These are phyloP conservation scores for Lentithecium fluviatile DNA, from an alignment of 495 filamentous ascomycete species.

Conservation along the genomic window DNA sequence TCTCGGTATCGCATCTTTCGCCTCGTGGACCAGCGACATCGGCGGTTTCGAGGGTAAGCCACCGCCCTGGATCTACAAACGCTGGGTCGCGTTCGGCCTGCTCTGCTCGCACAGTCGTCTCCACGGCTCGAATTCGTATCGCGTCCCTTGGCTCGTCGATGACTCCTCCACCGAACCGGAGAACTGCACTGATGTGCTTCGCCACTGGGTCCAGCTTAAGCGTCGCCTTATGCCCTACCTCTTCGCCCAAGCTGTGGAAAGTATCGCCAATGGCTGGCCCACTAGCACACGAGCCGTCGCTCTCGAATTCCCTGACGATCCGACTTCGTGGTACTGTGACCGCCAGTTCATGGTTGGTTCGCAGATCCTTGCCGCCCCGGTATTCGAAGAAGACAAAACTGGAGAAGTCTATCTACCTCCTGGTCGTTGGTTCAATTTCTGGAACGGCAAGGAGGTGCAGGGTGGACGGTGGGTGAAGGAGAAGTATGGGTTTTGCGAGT, in stretches of 20 bases:
- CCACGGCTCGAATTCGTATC: conserved; percentile 65
- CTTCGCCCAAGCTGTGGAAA: conserved; percentile 35
- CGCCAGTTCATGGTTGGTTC: conserved; percentile 40
- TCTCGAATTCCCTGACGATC: conserved; percentile 41
- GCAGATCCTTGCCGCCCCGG: conserved; percentile 36
- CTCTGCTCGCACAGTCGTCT: conserved; percentile 66
- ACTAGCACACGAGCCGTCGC: conserved; percentile 37
- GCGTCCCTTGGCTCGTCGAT: conserved; percentile 71
- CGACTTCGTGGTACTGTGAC: conserved; percentile 36
- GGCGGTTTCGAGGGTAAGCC: conserved; percentile 72
- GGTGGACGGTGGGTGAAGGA: conserved; percentile 36
- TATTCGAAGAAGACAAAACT: conserved; percentile 37
- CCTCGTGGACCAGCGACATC: conserved; percentile 71
- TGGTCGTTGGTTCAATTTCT: conserved; percentile 76
- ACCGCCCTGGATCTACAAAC: conserved; percentile 68
- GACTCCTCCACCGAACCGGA: conserved; percentile 38
- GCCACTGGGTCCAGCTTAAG: conserved; percentile 36
- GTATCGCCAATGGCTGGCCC: conserved; percentile 38
- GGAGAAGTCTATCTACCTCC: conserved; percentile 82
- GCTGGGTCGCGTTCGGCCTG: conserved; percentile 72
- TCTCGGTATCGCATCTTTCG: conserved; percentile 64
- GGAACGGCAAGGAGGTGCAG: conserved; percentile 61
- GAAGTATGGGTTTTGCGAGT: conserved; percentile 33
- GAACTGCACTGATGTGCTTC: conserved; percentile 36
- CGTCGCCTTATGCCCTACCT: conserved; percentile 41